phyloP scores from a whole-genome alignment of 2,329 filamentous ascomycete genomes.

The Cordyceps pruinosa region DNA sequence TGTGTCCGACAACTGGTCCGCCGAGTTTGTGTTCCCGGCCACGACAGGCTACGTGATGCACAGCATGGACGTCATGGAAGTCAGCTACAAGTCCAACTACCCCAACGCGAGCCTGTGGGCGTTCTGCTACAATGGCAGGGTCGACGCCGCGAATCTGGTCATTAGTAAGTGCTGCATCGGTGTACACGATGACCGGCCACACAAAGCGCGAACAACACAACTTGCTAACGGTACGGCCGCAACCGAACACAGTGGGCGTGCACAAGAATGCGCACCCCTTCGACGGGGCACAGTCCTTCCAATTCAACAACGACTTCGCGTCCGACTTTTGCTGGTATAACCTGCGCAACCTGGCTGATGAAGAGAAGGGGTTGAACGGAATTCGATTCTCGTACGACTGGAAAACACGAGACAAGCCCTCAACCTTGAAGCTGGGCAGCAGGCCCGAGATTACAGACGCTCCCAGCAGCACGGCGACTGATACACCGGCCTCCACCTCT shows the following conservation, averaged over 20 bases:
- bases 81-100: background rate
- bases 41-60: conserved; percentile 4
- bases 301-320: background rate
- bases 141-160: background rate
- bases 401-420: background rate
- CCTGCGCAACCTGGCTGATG: background rate
- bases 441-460: background rate
- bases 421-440: background rate
- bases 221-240: no score
- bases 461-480: background rate
- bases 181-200: no score
- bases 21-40: background rate
- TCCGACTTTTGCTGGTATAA: background rate
- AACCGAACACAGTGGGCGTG: background rate
- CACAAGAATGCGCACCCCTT: background rate
- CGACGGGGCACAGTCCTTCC: background rate
- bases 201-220: no score
- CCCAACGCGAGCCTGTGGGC: background rate
- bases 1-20: background rate
- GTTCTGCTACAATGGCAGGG: background rate
- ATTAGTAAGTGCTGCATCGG: background rate
- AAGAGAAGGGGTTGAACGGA: background rate
- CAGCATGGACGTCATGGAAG: background rate
- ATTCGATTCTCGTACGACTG: background rate
- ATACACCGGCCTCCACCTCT: background rate